Evolutionary conservation across 495 filamentous ascomycete species (phyloP).

Genomic region (Evernia prunastri): DNA sequence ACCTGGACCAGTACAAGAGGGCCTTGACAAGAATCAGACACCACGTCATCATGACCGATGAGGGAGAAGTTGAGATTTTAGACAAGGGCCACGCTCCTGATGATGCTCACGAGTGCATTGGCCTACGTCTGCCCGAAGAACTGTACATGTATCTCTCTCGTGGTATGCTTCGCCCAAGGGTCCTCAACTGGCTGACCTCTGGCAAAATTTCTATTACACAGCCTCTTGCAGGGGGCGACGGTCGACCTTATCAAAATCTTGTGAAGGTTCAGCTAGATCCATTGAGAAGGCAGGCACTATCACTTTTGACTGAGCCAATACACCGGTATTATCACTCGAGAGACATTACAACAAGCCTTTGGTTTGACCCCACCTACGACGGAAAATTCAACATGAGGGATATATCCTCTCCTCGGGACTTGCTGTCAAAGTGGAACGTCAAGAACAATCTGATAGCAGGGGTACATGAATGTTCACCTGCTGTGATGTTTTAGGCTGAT

Average conservation of each 20-base stretch:
- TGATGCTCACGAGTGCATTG: constrained; percentile 84
- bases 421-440: constrained; percentile 70
- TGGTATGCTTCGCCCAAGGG: constrained; percentile 69
- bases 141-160: constrained; percentile 85
- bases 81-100: constrained; percentile 61
- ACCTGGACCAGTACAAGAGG: constrained; percentile 76
- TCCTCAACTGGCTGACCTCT: constrained; percentile 73
- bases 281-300: constrained; percentile 65
- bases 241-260: constrained; percentile 72
- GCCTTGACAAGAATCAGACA: constrained; percentile 80
- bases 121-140: constrained; percentile 82
- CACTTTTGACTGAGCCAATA: constrained; percentile 67
- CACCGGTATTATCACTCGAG: constrained; percentile 75
- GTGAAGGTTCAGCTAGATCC: constrained; percentile 64
- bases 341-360: constrained; percentile 67
- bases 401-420: constrained; percentile 49
- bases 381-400: constrained; percentile 60
- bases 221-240: constrained; percentile 74
- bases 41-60: constrained; percentile 68
- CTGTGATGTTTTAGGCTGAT: not conserved
- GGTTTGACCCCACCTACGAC: constrained; percentile 71
- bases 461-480: constrained; percentile 7
- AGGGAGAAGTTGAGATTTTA: constrained; percentile 67
- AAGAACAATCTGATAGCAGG: constrained; percentile 35
- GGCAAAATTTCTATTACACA: constrained; percentile 67